Evolutionary conservation across 495 filamentous ascomycete species (phyloP), one percentile per base, ranked within the genome.

Genomic region (Schizothecium vesticola): DNA sequence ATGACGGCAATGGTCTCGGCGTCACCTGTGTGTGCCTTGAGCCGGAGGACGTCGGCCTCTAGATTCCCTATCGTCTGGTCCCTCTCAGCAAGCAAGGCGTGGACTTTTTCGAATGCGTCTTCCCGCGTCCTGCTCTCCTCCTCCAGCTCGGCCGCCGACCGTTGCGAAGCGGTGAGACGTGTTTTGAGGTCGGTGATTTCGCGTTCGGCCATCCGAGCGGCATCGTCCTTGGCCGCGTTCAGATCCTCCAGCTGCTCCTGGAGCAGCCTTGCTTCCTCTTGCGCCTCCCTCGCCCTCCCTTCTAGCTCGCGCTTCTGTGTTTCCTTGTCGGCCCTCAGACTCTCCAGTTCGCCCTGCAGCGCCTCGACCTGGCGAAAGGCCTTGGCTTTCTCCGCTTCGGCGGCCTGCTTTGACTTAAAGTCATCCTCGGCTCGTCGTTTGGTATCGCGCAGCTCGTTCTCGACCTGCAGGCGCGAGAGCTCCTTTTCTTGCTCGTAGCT

Each of bases 401-500:
- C 84, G 21, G 87, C 89, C 78, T 96, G 92, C 43, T 91, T 91
- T 71, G 88, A 89, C 68, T 89, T 85, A 76, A 92, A 95, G 70
- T 97, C 92, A 9, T 91, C 89, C 70, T 97, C 93, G 16, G 89
- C 88, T 70, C 88, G 91, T 28, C 86, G 79, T 72, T 91, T 88
- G 4, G 88, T 80, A 23, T 93, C 91, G 57, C 93, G 85, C 23
- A 96, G 75, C 71, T 97, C 93, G 71, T 92, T 91, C 65, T 96
- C 91, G 72, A 92, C 89, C 64, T 90, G 87, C 12, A 97, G 79
- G 3, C 83, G 84, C 63, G 88, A 79, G 60, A 97, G 80, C 56
- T 96, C 94, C 70, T 92, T 88, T 75, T 97, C 95, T 65, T 97
- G 92, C 70, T 92, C 93, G 69, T 92, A 81, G 82, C 74, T 94